A percentile compares a stretch with the other conserved stretches of the same genome.
Evolutionary conservation across 2,329 filamentous ascomycete species (phyloP).

Genomic region (Colletotrichum sp.): DNA sequence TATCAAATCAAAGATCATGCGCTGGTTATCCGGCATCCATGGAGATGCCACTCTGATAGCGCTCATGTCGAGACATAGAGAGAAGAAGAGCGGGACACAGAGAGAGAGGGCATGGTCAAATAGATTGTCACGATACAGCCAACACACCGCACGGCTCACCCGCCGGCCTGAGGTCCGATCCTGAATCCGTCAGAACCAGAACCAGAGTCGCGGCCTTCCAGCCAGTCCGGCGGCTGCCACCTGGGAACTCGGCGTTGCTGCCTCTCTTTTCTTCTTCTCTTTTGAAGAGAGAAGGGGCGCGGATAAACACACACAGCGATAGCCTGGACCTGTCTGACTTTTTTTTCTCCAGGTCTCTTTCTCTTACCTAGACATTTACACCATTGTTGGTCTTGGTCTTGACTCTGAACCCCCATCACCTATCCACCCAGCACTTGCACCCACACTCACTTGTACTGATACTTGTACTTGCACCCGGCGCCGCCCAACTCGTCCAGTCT

Average conservation of each 20-base stretch:
- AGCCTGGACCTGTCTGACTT: background rate
- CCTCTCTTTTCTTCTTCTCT: background rate
- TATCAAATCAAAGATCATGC: background rate
- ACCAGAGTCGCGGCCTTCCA: background rate
- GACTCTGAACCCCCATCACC: background rate
- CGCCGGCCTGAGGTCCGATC: background rate
- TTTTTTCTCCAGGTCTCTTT: background rate
- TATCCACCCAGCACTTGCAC: background rate
- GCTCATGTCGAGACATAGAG: background rate
- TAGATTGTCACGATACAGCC: background rate
- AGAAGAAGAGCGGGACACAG: background rate
- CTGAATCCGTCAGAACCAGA: constrained; percentile 3
- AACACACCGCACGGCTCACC: constrained; percentile 4
- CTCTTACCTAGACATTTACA: background rate
- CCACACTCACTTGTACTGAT: background rate
- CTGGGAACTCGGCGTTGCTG: background rate
- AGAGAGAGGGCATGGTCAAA: background rate
- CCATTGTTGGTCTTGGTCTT: background rate
- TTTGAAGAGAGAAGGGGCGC: background rate
- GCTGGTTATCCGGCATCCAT: background rate
- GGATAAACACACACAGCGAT: background rate
- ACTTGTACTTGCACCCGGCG: background rate
- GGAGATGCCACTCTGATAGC: background rate
- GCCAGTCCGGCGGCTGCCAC: background rate
- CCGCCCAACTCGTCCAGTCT: background rate